Evolutionary conservation across 495 filamentous ascomycete species (phyloP).

Genomic region (Bathelium albidoporum): DNA sequence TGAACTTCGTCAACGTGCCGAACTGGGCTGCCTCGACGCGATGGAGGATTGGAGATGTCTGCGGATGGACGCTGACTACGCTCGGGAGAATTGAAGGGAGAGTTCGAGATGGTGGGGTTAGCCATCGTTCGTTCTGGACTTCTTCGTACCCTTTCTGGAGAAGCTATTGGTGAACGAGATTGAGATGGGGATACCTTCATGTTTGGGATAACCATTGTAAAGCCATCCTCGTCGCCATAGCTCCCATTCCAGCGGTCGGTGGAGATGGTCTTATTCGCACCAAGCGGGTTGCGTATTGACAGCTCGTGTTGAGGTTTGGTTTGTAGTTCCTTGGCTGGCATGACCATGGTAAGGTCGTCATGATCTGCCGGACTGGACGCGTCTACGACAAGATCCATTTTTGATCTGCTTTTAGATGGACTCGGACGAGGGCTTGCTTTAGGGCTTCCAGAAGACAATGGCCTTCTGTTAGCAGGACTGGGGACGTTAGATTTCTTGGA

Average conservation of each 20-base stretch:
- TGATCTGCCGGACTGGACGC: constrained; percentile 21
- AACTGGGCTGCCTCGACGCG: neutral
- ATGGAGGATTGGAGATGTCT: neutral
- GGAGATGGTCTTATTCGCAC: constrained; percentile 22
- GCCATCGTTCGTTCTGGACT: neutral
- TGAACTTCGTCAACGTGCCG: constrained; percentile 26
- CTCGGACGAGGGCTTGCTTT: constrained; percentile 17
- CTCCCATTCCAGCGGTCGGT: constrained; percentile 26
- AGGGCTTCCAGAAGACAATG: neutral
- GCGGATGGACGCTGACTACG: neutral
- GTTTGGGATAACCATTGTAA: constrained; percentile 34
- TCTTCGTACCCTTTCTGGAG: neutral
- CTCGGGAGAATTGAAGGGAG: neutral
- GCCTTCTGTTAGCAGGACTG: neutral
- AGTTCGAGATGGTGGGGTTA: neutral
- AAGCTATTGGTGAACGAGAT: constrained; percentile 8
- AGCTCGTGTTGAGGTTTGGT: constrained; percentile 6
- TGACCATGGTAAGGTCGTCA: constrained; percentile 33
- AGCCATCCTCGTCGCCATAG: constrained; percentile 29
- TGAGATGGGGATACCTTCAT: constrained; percentile 12
- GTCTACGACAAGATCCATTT: neutral
- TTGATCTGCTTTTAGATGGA: constrained; percentile 14
- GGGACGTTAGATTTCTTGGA: constrained; percentile 5
- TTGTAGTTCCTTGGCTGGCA: constrained; percentile 18
- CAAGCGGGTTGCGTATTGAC: constrained; percentile 20